Percentiles rank a stretch among this genome's conserved stretches.
Evolutionary conservation across 257 asterid genomes (phyloP).

Genomic region (Henckelia pumila): DNA sequence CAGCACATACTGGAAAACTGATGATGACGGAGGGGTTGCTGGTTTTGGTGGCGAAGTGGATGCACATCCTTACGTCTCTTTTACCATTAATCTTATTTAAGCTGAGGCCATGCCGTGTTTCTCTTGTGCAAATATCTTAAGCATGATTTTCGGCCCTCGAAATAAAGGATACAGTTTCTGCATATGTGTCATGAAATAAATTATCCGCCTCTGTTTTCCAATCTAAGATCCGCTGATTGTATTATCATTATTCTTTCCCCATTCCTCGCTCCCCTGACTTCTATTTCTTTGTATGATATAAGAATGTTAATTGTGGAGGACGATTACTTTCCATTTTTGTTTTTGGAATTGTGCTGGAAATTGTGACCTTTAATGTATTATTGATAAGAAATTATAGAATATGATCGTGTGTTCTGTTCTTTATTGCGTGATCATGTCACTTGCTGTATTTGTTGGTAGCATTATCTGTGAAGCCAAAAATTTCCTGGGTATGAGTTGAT

Average conservation of each 20-base stretch:
- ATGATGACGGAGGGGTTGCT: constrained; percentile 72
- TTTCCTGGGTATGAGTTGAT: too few species aligned
- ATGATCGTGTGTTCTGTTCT: constrained; percentile 6
- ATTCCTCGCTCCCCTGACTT: neutral
- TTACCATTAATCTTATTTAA: constrained; percentile 82
- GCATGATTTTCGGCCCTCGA: constrained; percentile 26
- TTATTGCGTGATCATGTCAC: neutral
- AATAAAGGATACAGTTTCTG: constrained; percentile 33
- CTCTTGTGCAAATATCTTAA: constrained; percentile 31
- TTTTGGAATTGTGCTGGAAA: constrained; percentile 21
- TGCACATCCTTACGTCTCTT: constrained; percentile 79
- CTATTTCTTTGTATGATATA: neutral
- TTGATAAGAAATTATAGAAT: constrained; percentile 11
- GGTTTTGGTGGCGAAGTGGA: constrained; percentile 71
- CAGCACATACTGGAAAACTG: constrained; percentile 88
- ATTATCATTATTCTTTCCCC: constrained; percentile 9
- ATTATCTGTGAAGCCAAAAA: neutral
- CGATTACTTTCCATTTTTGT: constrained; percentile 16
- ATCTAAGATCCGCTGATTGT: constrained; percentile 15
- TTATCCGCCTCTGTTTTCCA: constrained; percentile 26
- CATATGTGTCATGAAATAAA: constrained; percentile 39
- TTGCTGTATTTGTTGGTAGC: neutral
- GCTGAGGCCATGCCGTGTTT: constrained; percentile 26
- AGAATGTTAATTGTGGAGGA: constrained; percentile 17
- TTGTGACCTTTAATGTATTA: constrained; percentile 12